Conservation (phyloP, 2,329 filamentous ascomycete species). For the Penicillium sumatraense region DNA sequence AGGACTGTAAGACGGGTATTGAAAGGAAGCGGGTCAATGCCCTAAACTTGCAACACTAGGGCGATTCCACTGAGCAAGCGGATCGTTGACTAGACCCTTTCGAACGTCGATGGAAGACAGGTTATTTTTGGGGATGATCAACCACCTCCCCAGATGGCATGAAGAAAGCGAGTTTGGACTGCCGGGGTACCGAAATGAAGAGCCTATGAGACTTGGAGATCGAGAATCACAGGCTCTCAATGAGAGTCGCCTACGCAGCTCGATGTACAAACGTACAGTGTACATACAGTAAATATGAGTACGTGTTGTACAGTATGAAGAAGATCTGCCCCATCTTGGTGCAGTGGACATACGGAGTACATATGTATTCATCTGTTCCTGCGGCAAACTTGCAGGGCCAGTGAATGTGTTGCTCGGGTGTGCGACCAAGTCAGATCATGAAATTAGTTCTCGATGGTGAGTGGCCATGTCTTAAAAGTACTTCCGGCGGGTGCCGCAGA, state of each 20-base stretch:
- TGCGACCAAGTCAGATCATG: no score
- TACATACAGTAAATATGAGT: no score
- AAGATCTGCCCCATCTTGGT: conserved; percentile 2
- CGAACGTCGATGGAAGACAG: conserved; percentile 11
- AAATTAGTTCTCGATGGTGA: no score
- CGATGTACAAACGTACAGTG: no score
- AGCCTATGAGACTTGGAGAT: no score
- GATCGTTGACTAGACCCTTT: conserved; percentile 23
- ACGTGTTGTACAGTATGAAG: no score
- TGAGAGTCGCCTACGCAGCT: no score
- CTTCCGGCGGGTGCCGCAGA: neutral
- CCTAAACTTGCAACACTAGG: conserved; percentile 31
- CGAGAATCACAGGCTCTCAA: neutral
- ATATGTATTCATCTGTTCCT: no score
- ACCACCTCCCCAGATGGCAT: neutral
- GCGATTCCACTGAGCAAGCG: conserved; percentile 18
- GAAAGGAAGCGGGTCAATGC: conserved; percentile 15
- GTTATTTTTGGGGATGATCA: conserved; percentile 24
- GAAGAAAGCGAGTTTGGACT: no score
- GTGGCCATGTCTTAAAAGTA: no score
- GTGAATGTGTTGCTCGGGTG: conserved; percentile 2
- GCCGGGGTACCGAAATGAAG: no score
- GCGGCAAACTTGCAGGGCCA: conserved; percentile 1
- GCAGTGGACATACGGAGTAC: conserved; percentile 17
- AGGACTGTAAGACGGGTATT: conserved; percentile 3